Evolutionary conservation across 192 early-diverging fungal genomes (phyloP), one percentile per base, ranked within the genome.

Genomic region (Diversispora epigaea): DNA sequence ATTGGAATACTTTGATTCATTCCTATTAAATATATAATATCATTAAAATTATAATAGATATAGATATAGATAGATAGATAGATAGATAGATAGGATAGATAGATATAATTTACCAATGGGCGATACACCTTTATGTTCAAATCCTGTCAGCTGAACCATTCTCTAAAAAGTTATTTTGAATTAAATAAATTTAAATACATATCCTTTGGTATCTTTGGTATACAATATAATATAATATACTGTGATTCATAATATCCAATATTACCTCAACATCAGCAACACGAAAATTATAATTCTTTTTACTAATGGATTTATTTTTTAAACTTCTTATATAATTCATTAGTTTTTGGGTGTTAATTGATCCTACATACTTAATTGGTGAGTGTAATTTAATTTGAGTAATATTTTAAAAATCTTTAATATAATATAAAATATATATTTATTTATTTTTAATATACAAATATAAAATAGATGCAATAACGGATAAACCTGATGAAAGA

Each of bases 281-380:
- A 15, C 96, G 80, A 73, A 94, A 89, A 77, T 98, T 95, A 66
- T 88, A 96, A 44, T 89, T 79, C 77, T 94, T 96, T 44, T 89
- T 85, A 17, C 89, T 85, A 2, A 90, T 77, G 0, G 61, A 55
- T 22, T 87, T 78, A 12, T 83, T 75, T 10, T 76, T 83, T 55
- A 92, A 73, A 14, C 72, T 73, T 6, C 93, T 84, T 3, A 91
- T 88, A 68, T 76, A 91, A 54, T 93, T 90, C 12, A 85, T 81
- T 55, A 96, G 64, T 41, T 85, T 88, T 61, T 84, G 81, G 2
- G 86, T 86, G 68, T 91, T 90, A 17, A 95, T 79, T 15, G 86
- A 73, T 4, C 82, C 75, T 14, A 82, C 73, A 73, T 91, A 84
- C 81, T 87, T 76, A 82, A 80, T 60, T 80, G 78, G 60, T 55